Conservation (phyloP, 345 rosid species). For the Bretschneidera sinensis region DNA sequence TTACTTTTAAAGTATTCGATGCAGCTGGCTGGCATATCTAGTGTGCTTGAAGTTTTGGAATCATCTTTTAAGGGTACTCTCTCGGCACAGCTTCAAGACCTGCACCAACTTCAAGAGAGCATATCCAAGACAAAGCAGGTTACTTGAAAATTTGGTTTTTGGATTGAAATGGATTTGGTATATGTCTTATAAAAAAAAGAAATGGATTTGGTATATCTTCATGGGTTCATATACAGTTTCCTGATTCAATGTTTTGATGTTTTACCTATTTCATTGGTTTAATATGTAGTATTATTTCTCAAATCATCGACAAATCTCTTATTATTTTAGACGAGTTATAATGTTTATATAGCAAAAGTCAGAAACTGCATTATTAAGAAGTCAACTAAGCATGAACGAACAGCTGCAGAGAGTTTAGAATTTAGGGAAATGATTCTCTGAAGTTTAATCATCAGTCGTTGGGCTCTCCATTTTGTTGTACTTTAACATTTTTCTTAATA, state of each 20-base stretch:
- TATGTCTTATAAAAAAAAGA: no score
- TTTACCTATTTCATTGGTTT: background rate
- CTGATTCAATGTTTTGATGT: no score
- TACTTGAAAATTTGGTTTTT: slow-evolving; percentile 13
- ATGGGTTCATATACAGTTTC: no score
- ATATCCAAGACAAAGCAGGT: slow-evolving; percentile 91
- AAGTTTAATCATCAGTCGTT: no score
- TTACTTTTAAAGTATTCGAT: slow-evolving; percentile 54
- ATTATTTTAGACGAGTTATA: background rate
- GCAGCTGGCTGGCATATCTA: slow-evolving; percentile 58
- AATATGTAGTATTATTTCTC: background rate
- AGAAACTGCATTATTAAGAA: no score
- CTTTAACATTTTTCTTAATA: no score
- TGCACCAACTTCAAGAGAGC: slow-evolving; percentile 74
- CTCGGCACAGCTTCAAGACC: slow-evolving; percentile 68
- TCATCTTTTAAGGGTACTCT: slow-evolving; percentile 72
- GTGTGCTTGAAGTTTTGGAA: slow-evolving; percentile 81
- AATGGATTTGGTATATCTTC: no score
- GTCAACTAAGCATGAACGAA: background rate
- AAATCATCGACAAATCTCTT: background rate
- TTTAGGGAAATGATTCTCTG: background rate
- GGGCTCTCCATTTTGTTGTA: background rate
- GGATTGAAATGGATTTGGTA: background rate
- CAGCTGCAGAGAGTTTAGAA: background rate
- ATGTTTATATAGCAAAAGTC: background rate